Evolutionary conservation across 2,329 filamentous ascomycete genomes (phyloP).

Genomic region (Talaromyces sp.): DNA sequence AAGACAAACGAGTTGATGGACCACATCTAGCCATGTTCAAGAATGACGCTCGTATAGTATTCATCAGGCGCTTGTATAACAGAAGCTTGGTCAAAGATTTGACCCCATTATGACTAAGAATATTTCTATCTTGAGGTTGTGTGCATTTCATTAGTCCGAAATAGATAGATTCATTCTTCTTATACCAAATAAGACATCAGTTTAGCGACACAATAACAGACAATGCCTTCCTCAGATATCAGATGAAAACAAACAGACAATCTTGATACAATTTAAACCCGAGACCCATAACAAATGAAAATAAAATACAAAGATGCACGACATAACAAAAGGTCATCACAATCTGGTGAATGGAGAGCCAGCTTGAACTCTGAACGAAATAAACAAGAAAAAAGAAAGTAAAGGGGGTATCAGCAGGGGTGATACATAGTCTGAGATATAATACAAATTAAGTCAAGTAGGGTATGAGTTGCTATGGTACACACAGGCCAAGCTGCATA

Average conservation of each 20-base stretch:
- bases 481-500: background rate
- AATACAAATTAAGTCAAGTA: background rate
- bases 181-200: background rate
- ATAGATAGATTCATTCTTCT: background rate
- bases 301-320: background rate
- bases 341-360: slow-evolving; percentile 4
- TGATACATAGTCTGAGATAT: slow-evolving; percentile 52
- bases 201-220: background rate
- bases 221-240: background rate
- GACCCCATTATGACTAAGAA: no score
- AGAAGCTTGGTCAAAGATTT: background rate
- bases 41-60: no score
- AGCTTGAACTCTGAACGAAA: background rate
- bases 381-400: background rate
- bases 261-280: background rate
- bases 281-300: background rate
- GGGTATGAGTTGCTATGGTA: slow-evolving; percentile 1
- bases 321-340: background rate
- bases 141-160: background rate
- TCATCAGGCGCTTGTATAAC: background rate
- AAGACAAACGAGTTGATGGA: background rate
- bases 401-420: slow-evolving; percentile 57
- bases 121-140: no score
- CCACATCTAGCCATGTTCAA: background rate
- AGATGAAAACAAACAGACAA: background rate